Conservation (phyloP, 2,329 filamentous ascomycete genomes). For the Fusarium oligoseptatum region DNA sequence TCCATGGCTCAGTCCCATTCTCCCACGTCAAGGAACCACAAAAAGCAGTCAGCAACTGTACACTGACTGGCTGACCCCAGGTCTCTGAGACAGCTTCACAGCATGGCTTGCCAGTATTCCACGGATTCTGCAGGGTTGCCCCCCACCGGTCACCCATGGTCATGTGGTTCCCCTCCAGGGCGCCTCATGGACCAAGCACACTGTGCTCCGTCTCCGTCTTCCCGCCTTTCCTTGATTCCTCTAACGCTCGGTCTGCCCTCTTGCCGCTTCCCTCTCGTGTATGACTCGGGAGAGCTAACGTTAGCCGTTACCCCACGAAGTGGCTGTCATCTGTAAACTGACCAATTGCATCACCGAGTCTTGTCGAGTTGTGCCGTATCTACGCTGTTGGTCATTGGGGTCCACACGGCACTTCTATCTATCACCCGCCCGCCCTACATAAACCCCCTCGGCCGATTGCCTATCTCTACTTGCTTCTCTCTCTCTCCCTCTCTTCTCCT, state of each 20-base stretch:
- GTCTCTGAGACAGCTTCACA: constrained; percentile 20
- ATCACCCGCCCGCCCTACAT: constrained; percentile 30
- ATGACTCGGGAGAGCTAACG: constrained; percentile 25
- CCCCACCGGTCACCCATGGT: constrained; percentile 25
- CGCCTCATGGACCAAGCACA: constrained; percentile 34
- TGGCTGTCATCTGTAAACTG: constrained; percentile 22
- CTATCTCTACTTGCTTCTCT: constrained; percentile 25
- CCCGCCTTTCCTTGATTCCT: constrained; percentile 23
- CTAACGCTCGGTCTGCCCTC: constrained; percentile 8
- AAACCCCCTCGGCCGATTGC: constrained; percentile 32
- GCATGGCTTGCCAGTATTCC: constrained; percentile 33
- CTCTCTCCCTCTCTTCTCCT: constrained; percentile 16
- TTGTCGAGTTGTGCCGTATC: constrained; percentile 32
- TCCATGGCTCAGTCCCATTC: constrained; percentile 1
- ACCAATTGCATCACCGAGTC: constrained; percentile 22
- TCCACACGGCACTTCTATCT: constrained; percentile 29
- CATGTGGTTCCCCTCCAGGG: constrained; percentile 29
- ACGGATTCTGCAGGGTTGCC: constrained; percentile 24
- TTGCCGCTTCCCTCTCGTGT: constrained; percentile 9
- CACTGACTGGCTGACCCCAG: constrained; percentile 26
- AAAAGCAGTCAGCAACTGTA: constrained; percentile 5
- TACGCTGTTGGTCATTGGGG: constrained; percentile 24
- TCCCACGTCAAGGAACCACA: constrained; percentile 21
- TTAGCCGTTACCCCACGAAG: constrained; percentile 34
- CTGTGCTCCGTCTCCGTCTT: constrained; percentile 27